These are phyloP conservation scores for Atkinsonella texensis DNA, from an alignment of 2,329 filamentous ascomycete species.

Conservation along the genomic window DNA sequence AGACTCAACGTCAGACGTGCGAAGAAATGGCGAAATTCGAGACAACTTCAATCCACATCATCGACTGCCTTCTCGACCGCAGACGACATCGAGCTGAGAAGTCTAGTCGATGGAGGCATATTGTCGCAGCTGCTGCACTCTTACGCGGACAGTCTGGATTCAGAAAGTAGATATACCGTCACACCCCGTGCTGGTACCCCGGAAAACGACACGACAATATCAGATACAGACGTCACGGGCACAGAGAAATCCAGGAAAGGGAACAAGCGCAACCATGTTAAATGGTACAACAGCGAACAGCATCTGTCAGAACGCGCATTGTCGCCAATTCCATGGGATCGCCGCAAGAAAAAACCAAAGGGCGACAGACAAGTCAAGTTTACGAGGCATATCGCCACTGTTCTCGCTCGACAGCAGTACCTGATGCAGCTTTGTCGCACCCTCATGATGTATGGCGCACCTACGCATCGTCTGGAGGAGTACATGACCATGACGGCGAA, in stretches of 20 bases:
- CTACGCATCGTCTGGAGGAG: constrained; percentile 79
- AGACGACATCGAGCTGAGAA: neutral
- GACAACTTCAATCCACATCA: neutral
- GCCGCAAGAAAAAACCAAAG: neutral
- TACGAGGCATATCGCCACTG: constrained; percentile 45
- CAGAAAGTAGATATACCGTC: neutral
- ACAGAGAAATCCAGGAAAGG: neutral
- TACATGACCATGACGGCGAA: constrained; percentile 78
- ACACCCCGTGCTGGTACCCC: neutral
- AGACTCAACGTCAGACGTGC: neutral
- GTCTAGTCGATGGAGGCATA: neutral
- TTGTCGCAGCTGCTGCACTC: neutral
- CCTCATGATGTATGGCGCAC: constrained; percentile 78
- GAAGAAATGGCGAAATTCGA: neutral
- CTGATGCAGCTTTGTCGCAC: constrained; percentile 71
- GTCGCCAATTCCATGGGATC: neutral
- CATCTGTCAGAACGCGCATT: neutral
- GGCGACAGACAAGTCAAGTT: neutral
- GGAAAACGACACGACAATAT: neutral
- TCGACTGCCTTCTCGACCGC: neutral
- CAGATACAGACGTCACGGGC: neutral
- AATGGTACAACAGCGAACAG: constrained; percentile 1
- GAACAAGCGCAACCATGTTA: neutral
- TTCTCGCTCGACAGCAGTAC: constrained; percentile 67
- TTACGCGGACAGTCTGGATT: neutral